phyloP scores from a whole-genome alignment of 192 early-diverging fungal genomes.

The Backusella liffmaniae region DNA sequence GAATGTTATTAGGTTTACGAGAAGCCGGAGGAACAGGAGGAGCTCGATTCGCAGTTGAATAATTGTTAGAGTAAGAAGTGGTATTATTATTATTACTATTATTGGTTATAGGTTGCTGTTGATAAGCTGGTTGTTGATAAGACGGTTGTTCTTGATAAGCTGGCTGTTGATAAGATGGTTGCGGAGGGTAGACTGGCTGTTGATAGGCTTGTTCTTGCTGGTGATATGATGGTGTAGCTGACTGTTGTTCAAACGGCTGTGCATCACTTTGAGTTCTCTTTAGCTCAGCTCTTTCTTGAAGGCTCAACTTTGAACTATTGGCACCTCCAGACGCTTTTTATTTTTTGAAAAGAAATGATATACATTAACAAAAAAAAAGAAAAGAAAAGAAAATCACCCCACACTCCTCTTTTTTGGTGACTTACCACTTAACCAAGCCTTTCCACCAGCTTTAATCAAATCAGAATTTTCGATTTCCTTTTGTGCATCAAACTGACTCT shows the following conservation, averaged over 20 bases:
- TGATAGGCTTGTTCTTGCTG: not conserved
- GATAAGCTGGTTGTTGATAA: not conserved
- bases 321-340: conserved; percentile 13
- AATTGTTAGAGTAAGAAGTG: not conserved
- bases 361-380: not conserved
- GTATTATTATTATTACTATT: not conserved
- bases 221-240: not conserved
- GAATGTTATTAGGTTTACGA: conserved; percentile 20
- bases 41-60: not conserved
- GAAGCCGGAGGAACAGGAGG: conserved; percentile 37
- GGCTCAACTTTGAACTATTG: conserved; percentile 22
- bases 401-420: not conserved
- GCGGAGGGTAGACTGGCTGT: not conserved
- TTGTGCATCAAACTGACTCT: conserved; percentile 28
- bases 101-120: not conserved
- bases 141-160: not conserved
- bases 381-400: not conserved
- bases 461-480: conserved; percentile 30
- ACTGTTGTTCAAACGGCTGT: not conserved
- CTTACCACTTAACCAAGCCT: conserved; percentile 33
- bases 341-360: not conserved
- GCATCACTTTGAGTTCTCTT: not conserved
- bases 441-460: conserved; percentile 32
- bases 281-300: conserved; percentile 27
- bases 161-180: not conserved